Conservation (phyloP, 371 early-diverging fungal species). For the Parasitella parasitica region DNA sequence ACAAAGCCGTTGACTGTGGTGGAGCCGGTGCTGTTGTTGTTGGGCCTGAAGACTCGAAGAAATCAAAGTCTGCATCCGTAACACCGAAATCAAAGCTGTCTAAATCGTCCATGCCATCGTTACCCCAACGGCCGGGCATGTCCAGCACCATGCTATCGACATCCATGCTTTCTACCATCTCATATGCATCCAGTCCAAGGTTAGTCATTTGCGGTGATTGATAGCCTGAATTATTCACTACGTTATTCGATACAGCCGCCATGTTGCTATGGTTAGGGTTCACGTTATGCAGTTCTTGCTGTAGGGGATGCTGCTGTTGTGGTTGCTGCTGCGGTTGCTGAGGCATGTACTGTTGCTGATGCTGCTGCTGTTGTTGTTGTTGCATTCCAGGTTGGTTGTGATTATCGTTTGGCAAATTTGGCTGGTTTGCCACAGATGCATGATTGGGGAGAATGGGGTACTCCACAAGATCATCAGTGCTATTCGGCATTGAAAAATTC, state of each 20-base stretch:
- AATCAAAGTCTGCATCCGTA: constrained; percentile 52
- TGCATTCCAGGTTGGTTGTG: neutral
- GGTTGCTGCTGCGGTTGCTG: neutral
- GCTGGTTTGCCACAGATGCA: neutral
- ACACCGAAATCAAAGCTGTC: constrained; percentile 47
- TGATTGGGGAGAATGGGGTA: neutral
- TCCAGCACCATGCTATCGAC: constrained; percentile 29
- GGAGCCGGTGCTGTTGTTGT: neutral
- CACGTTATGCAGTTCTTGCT: neutral
- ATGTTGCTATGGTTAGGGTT: neutral
- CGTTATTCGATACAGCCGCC: neutral
- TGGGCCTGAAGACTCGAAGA: constrained; percentile 25
- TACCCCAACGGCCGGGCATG: constrained; percentile 32
- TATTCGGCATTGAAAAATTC: constrained; percentile 13
- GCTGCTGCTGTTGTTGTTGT: neutral
- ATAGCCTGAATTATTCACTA: constrained; percentile 1
- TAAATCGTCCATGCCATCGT: constrained; percentile 37
- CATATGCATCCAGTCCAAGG: constrained; percentile 19
- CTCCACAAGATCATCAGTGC: constrained; percentile 7
- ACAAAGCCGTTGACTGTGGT: neutral
- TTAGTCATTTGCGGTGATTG: constrained; percentile 21
- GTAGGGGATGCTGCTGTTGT: neutral
- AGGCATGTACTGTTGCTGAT: neutral
- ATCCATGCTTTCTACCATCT: constrained; percentile 16
- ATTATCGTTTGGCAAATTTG: neutral